Conservation (phyloP, 164 flowering plant genomes). For the Vitis riparia region DNA sequence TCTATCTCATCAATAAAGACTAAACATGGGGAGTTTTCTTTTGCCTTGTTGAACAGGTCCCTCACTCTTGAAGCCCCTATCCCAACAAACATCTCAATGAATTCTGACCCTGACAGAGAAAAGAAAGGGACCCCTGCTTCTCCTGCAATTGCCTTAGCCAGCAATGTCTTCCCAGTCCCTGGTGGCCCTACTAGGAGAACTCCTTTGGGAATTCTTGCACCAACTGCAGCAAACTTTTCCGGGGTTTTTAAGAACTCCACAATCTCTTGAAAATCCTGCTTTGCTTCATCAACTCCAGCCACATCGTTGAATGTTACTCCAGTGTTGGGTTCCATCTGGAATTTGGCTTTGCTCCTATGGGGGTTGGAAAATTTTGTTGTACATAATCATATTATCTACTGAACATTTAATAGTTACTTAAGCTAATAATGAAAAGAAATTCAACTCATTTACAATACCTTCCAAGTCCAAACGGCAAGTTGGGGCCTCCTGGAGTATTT, state of each 20-base stretch:
- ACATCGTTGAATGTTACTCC: conserved; percentile 81
- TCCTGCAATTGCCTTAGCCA: conserved; percentile 78
- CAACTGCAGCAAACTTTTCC: conserved; percentile 59
- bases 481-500: conserved; percentile 49
- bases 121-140: conserved; percentile 84
- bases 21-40: conserved; percentile 60
- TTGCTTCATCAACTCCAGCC: conserved; percentile 79
- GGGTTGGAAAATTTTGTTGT: not conserved
- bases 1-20: conserved; percentile 80
- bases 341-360: conserved; percentile 62
- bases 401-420: not conserved
- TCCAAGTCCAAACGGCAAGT: conserved; percentile 62
- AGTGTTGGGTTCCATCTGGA: conserved; percentile 75
- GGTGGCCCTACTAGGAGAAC: conserved; percentile 71
- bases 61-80: conserved; percentile 80
- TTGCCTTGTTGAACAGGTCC: conserved; percentile 68
- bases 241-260: conserved; percentile 66
- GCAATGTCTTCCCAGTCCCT: conserved; percentile 74
- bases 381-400: not conserved
- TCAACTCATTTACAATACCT: conserved; percentile 25
- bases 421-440: not conserved
- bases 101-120: conserved; percentile 69
- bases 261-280: conserved; percentile 69
- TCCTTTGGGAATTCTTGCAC: conserved; percentile 73
- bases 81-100: conserved; percentile 78